These are phyloP conservation scores for Pseudozyma flocculosa DNA, from an alignment of 1,284 basidiomycete species.

Conservation along the genomic window DNA sequence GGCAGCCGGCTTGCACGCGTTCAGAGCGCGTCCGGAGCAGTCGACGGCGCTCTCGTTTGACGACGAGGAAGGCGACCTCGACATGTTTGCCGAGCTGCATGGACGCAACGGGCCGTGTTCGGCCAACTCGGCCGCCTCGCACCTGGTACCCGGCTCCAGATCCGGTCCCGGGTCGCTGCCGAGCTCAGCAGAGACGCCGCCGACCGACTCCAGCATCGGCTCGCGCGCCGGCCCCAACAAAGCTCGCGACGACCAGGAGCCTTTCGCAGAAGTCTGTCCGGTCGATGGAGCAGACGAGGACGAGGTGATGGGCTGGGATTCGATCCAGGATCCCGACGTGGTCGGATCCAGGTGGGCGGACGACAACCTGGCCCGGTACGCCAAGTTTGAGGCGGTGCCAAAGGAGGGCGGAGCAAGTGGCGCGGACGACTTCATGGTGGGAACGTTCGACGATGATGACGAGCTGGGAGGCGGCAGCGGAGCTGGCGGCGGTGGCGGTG, in stretches of 20 bases:
- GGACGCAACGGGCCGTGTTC: constrained; percentile 7
- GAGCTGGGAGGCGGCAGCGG: not conserved
- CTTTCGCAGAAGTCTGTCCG: not conserved
- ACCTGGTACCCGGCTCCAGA: constrained; percentile 10
- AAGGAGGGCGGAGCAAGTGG: no score
- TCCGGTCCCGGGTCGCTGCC: constrained; percentile 12
- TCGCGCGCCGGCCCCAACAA: not conserved
- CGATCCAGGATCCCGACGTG: not conserved
- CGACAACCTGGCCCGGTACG: no score
- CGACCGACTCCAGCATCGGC: constrained; percentile 17
- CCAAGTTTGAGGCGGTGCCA: no score
- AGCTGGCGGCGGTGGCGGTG: not conserved
- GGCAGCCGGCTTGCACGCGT: no score
- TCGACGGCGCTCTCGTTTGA: constrained; percentile 19
- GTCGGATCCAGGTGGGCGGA: no score
- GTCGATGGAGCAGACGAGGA: not conserved
- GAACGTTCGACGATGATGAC: not conserved
- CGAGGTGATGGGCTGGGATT: not conserved
- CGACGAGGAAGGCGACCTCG: constrained; percentile 14
- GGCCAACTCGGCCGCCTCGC: constrained; percentile 10
- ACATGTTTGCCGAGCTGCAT: constrained; percentile 21
- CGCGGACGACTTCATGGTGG: not conserved
- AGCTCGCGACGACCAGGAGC: not conserved
- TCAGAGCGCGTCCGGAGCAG: no score
- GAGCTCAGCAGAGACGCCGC: constrained; percentile 29